Percentiles rank a stretch among this genome's conserved stretches.
These are phyloP conservation scores for Volvariella surrecta DNA, from an alignment of 1,284 basidiomycete genomes.

Conservation along the genomic window DNA sequence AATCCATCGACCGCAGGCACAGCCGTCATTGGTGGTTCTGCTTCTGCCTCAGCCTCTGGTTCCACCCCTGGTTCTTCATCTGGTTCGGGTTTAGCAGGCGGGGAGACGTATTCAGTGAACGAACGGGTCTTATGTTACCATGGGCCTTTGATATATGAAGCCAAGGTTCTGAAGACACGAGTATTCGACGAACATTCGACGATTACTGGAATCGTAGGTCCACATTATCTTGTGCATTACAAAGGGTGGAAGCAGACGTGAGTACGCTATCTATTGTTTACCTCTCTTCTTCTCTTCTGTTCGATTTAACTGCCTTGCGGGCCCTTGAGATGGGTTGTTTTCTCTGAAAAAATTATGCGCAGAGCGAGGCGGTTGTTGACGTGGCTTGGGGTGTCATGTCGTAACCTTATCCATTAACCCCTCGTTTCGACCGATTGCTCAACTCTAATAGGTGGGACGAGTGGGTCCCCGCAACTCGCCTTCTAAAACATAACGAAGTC, in stretches of 20 bases:
- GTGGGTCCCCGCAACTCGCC: conserved; percentile 82
- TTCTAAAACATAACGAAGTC: conserved; percentile 83
- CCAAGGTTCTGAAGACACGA: conserved; percentile 83
- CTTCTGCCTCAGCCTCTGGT: no score
- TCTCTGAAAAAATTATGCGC: no score
- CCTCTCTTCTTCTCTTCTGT: conserved; percentile 3
- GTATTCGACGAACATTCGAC: conserved; percentile 68
- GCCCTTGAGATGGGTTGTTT: no score
- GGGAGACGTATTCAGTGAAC: conserved; percentile 28
- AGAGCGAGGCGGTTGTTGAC: no score
- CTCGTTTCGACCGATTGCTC: background rate
- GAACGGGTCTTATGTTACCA: conserved; percentile 93
- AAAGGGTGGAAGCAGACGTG: conserved; percentile 99
- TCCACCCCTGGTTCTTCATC: no score
- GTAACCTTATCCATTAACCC: no score
- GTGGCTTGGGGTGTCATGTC: no score
- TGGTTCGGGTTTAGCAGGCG: no score
- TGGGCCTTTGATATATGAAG: conserved; percentile 91
- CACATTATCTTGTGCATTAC: conserved; percentile 96
- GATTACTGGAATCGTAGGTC: conserved; percentile 58
- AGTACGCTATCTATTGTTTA: conserved; percentile 25
- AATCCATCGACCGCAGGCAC: no score
- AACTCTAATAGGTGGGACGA: conserved; percentile 80
- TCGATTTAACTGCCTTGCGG: background rate
- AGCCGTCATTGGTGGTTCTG: no score